Percentiles rank a stretch among this genome's conserved stretches.
These are phyloP conservation scores for Debaryomyces udenii DNA, from an alignment of 1,139 yeast genomes.

Conservation along the genomic window DNA sequence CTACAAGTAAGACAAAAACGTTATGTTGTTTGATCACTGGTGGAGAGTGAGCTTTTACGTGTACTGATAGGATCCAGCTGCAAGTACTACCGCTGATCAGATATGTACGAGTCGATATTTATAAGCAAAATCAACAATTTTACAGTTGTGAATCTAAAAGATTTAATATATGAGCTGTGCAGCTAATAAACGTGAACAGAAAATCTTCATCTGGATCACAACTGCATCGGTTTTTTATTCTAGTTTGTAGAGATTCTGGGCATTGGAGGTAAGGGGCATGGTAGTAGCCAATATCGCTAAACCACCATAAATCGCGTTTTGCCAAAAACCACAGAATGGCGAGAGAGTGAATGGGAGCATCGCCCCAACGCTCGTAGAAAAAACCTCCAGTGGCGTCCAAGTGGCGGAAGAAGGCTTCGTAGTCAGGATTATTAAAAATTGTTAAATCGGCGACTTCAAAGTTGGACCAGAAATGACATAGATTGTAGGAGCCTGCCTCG, in stretches of 20 bases:
- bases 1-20: no score
- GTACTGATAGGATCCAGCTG: not conserved
- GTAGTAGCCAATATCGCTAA: conserved; percentile 35
- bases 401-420: conserved; percentile 28
- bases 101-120: no score
- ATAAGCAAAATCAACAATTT: not conserved
- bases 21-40: no score
- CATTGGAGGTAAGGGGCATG: conserved; percentile 42
- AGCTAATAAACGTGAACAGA: conserved; percentile 30
- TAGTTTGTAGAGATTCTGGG: conserved; percentile 24
- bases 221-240: conserved; percentile 26
- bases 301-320: conserved; percentile 33
- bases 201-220: conserved; percentile 40
- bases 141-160: not conserved
- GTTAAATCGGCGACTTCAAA: conserved; percentile 39
- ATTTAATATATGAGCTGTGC: conserved; percentile 31
- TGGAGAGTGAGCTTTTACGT: no score
- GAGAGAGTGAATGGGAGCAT: conserved; percentile 42
- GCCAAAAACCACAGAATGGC: conserved; percentile 29
- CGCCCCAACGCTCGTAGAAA: conserved; percentile 47
- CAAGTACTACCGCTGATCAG: not conserved
- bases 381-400: conserved; percentile 39
- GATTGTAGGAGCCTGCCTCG: conserved; percentile 28
- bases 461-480: conserved; percentile 46
- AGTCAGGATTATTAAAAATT: conserved; percentile 25